Conservation (phyloP, 2,329 filamentous ascomycete genomes). For the Clarireedia hainanense region DNA sequence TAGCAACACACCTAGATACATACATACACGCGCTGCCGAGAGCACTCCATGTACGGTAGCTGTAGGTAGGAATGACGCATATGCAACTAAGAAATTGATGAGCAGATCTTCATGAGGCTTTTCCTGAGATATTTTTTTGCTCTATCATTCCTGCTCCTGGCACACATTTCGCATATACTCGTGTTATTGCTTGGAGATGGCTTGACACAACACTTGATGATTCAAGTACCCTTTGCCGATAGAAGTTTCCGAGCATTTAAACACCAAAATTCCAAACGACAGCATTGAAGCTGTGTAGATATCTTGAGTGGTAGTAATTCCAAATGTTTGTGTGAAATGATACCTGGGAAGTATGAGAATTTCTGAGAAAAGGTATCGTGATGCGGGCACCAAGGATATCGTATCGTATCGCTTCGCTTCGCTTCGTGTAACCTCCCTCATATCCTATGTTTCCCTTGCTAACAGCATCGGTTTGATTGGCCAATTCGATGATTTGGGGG, state of each 20-base stretch:
- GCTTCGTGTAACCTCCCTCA: slow-evolving; percentile 3
- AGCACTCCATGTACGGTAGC: not conserved
- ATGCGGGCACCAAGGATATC: not conserved
- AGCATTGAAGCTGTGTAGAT: not conserved
- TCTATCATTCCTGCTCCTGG: not conserved
- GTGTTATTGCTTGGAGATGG: not conserved
- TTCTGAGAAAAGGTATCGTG: not conserved
- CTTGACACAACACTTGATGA: slow-evolving; percentile 9
- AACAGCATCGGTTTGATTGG: not conserved
- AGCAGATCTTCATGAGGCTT: not conserved
- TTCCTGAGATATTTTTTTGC: not conserved
- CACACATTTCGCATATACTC: not conserved
- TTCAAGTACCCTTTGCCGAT: not conserved
- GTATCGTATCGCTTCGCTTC: not conserved
- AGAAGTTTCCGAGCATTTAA: not conserved
- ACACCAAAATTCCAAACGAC: not conserved
- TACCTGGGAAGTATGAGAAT: not conserved
- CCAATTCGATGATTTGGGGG: not conserved
- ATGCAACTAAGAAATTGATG: not conserved
- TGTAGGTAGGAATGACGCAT: not conserved
- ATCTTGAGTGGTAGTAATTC: not conserved
- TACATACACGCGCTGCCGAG: not conserved
- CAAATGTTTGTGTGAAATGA: not conserved
- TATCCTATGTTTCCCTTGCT: slow-evolving; percentile 4
- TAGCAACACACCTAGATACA: not conserved